Evolutionary conservation across 495 filamentous ascomycete genomes (phyloP).

Genomic region (Aspergillus cavernicola): DNA sequence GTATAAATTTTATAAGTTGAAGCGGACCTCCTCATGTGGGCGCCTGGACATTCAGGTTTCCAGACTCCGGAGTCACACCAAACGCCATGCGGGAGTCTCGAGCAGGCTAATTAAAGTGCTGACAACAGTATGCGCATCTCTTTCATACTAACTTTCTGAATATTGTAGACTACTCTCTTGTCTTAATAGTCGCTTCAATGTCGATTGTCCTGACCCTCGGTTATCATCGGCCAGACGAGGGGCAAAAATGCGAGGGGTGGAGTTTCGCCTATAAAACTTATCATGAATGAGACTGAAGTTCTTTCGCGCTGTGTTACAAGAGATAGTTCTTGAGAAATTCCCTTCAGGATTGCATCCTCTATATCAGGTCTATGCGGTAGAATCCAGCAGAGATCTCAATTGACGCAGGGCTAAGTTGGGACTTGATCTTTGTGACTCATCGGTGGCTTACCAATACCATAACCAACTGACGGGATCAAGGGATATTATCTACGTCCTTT

Average conservation of each 20-base stretch:
- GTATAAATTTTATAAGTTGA: too few relatives aligned
- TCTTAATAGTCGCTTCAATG: too few relatives aligned
- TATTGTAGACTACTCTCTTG: not conserved
- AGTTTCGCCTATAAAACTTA: not conserved
- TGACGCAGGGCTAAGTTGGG: not conserved
- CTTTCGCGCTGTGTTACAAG: not conserved
- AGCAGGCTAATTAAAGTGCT: not conserved
- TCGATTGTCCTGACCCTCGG: not conserved
- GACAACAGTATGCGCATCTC: not conserved
- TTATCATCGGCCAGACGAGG: conserved; percentile 4
- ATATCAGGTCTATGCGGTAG: not conserved
- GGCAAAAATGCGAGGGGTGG: conserved; percentile 4
- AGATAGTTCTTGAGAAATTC: not conserved
- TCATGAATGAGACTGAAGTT: not conserved
- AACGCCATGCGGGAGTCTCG: not conserved
- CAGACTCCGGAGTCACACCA: not conserved
- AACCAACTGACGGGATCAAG: not conserved
- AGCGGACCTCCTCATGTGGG: not conserved
- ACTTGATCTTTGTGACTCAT: conserved; percentile 13
- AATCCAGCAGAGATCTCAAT: not conserved
- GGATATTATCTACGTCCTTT: too few relatives aligned
- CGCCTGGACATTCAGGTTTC: not conserved
- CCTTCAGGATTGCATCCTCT: not conserved
- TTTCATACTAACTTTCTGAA: too few relatives aligned
- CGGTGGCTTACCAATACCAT: not conserved